phyloP scores from a whole-genome alignment of 2,329 filamentous ascomycete species.

The Plectosphaerella plurivora region DNA sequence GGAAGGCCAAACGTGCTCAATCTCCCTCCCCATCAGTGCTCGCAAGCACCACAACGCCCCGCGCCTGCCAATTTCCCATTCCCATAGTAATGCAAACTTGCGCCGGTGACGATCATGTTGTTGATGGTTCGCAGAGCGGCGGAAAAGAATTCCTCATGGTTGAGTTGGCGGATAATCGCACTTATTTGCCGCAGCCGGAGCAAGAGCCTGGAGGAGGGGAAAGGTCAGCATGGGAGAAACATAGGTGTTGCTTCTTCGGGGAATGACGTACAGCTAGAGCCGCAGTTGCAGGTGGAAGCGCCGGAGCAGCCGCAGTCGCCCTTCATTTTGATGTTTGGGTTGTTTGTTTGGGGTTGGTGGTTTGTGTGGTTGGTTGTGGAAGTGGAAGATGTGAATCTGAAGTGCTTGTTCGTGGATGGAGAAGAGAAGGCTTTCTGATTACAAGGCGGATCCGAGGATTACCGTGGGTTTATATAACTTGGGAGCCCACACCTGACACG shows the following conservation, averaged over 20 bases:
- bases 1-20: background rate
- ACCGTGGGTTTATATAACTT: background rate
- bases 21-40: background rate
- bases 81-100: background rate
- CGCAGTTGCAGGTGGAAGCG: conserved; percentile 15
- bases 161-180: background rate
- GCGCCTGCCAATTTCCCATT: background rate
- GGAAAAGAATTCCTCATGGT: background rate
- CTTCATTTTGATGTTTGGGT: conserved; percentile 16
- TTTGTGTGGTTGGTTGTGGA: background rate
- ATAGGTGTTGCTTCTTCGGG: conserved; percentile 1
- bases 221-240: background rate
- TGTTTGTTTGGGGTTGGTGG: background rate
- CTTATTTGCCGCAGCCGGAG: conserved; percentile 3
- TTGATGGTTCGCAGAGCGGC: background rate
- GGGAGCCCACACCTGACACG: background rate
- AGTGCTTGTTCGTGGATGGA: conserved; percentile 5
- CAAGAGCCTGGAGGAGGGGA: background rate
- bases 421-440: background rate
- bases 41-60: background rate
- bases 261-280: conserved; percentile 13
- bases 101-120: background rate
- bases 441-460: background rate
- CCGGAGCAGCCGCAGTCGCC: conserved; percentile 17
- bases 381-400: conserved; percentile 4